Base-by-base conservation (phyloP, 2,329 filamentous ascomycete genomes). In the Curvularia lunata region DNA sequence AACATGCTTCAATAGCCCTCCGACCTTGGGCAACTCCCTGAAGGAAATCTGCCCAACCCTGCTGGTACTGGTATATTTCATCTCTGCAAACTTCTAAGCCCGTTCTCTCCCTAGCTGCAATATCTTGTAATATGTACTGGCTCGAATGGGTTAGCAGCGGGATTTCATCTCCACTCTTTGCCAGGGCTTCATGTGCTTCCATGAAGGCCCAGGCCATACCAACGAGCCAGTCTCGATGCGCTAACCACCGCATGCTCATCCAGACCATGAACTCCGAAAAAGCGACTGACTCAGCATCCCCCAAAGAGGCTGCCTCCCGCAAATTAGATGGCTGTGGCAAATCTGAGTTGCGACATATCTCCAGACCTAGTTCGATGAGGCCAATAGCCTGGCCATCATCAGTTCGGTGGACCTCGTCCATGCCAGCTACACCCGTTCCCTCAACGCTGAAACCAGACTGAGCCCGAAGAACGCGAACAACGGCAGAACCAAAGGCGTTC, bases 381-480 rank as follows among this genome's bases (percentile, higher is more conserved):
- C 75, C 74, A 25, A 68, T 18, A 16, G 63, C 59, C 9, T 60
- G 48, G 18, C 66, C 64, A 28, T 52, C 62, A 54, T 60, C 67
- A 37, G 52, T 66, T 32, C 59, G 72, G 58, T 52, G 66, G 10
- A 77, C 69, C 60, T 79, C 78, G 43, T 77, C 74, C 75, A 79
- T 80, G n/a, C 77, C 78, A 1, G 73, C 73, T 3, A 78, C 75
- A 4, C 72, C 68, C 18, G 67, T 59, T 1, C 69, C 68, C 56
- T 78, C 76, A n/a, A 66, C 60, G 7, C 61, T 66, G 43, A 81
- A 80, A 5, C 78, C 78, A 43, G 69, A 69, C 54, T 81, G 75
- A 10, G 77, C 73, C 9, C 79, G 75, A 9, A 82, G 62, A 23
- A 80, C 65, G 25, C 72, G 71, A 32, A 81, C 57, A 9, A 80